Evolutionary conservation across 2,329 filamentous ascomycete species (phyloP).

Genomic region (Geoglossum cookeanum): DNA sequence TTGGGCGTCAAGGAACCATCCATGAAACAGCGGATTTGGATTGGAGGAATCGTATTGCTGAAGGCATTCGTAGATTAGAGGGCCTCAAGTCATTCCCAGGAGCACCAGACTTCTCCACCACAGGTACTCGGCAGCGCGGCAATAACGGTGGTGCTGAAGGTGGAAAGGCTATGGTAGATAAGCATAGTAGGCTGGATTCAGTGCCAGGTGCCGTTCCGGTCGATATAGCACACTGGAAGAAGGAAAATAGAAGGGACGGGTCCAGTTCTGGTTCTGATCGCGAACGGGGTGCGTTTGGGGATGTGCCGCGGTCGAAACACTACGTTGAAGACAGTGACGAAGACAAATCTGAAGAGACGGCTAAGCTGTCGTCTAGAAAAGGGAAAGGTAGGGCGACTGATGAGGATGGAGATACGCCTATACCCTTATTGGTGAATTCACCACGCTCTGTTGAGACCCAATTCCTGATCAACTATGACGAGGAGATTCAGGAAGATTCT

Average conservation of each 20-base stretch:
- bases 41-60: not conserved
- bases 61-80: not conserved
- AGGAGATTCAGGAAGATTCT: not conserved
- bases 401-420: not conserved
- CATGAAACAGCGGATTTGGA: not conserved
- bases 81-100: not conserved
- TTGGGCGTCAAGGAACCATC: not conserved
- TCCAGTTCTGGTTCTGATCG: not conserved
- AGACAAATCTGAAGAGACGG: not conserved
- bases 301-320: not conserved
- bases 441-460: not conserved
- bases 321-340: not conserved
- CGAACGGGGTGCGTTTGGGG: not conserved
- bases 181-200: not conserved
- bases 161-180: not conserved
- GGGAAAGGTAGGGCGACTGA: not conserved
- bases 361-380: no score
- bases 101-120: not conserved
- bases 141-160: not conserved
- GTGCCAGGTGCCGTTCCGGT: not conserved
- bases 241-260: not conserved
- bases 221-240: not conserved
- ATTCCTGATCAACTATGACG: not conserved
- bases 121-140: not conserved
- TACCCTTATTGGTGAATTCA: not conserved